phyloP scores from a whole-genome alignment of 192 early-diverging fungal genomes.

The Backusella sp. region DNA sequence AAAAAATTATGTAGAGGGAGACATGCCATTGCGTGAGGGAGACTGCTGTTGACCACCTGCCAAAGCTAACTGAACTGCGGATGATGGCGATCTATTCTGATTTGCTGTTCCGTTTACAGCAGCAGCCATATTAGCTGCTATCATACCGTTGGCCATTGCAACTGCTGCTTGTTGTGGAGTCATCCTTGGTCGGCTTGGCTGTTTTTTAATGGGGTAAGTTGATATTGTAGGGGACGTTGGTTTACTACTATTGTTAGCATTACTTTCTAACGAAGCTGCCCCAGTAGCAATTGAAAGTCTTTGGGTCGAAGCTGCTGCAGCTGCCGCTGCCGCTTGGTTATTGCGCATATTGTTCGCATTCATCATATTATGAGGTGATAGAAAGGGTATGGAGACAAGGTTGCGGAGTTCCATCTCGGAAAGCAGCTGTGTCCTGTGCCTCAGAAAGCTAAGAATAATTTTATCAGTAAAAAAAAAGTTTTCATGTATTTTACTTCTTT shows the following conservation, averaged over 20 bases:
- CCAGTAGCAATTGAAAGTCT: slow-evolving; percentile 9
- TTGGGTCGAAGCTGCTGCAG: slow-evolving; percentile 4
- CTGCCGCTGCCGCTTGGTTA: slow-evolving; percentile 1
- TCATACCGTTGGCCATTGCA: slow-evolving; percentile 36
- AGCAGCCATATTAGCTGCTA: slow-evolving; percentile 32
- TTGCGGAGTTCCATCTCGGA: slow-evolving; percentile 29
- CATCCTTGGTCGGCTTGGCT: slow-evolving; percentile 21
- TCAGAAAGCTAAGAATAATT: slow-evolving; percentile 24
- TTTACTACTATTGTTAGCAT: background rate
- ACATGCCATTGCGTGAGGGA: slow-evolving; percentile 10
- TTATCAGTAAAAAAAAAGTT: slow-evolving; percentile 2
- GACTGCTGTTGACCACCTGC: slow-evolving; percentile 26
- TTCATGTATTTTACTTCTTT: background rate
- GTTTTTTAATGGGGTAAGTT: slow-evolving; percentile 16
- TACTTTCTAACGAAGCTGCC: background rate
- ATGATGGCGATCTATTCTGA: slow-evolving; percentile 16
- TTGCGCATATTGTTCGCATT: background rate
- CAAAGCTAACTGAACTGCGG: slow-evolving; percentile 25
- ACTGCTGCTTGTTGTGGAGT: slow-evolving; percentile 31
- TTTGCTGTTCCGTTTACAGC: slow-evolving; percentile 19
- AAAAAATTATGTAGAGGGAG: background rate
- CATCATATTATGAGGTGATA: slow-evolving; percentile 28
- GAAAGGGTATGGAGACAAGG: slow-evolving; percentile 29
- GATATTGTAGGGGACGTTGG: background rate
- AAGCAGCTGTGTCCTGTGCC: slow-evolving; percentile 22